A percentile compares a stretch with the other conserved stretches of the same genome.
Evolutionary conservation across 2,329 filamentous ascomycete species (phyloP).

Genomic region (Penicillium nordicum): DNA sequence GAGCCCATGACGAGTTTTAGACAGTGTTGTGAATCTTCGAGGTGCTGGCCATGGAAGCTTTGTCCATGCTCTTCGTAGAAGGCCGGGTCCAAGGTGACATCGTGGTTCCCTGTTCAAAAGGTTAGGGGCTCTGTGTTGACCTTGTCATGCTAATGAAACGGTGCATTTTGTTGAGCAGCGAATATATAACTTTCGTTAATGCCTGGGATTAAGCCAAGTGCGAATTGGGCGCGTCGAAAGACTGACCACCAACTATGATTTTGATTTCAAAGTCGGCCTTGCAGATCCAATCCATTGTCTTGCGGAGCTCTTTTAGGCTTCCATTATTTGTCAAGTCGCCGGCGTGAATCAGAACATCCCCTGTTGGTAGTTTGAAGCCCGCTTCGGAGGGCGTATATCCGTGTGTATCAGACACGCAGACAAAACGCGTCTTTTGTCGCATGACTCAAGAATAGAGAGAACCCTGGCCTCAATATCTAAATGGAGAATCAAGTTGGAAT

Average conservation of each 20-base stretch:
- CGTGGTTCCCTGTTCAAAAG: conserved; percentile 52
- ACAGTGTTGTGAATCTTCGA: conserved; percentile 47
- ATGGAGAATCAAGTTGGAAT: conserved; percentile 1
- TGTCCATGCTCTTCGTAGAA: conserved; percentile 46
- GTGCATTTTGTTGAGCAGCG: not conserved
- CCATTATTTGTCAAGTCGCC: conserved; percentile 59
- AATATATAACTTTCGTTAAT: not conserved
- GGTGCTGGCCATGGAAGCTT: conserved; percentile 44
- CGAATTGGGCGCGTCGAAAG: not conserved
- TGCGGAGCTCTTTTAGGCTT: conserved; percentile 49
- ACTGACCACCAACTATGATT: conserved; percentile 54
- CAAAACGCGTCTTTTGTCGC: conserved; percentile 49
- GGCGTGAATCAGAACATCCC: conserved; percentile 58
- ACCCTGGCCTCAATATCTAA: not conserved
- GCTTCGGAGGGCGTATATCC: conserved; percentile 49
- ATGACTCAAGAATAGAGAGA: conserved; percentile 13
- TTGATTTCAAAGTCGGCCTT: conserved; percentile 53
- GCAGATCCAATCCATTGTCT: conserved; percentile 53
- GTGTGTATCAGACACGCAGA: conserved; percentile 60
- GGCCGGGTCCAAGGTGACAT: conserved; percentile 51
- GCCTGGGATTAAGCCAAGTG: not conserved
- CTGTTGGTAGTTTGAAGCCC: conserved; percentile 51
- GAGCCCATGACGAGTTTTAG: conserved; percentile 40
- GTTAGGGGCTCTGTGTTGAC: not conserved
- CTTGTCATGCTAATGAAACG: not conserved